These are phyloP conservation scores for Cyberlindnera saturnus DNA, from an alignment of 805 yeast genomes.

Conservation along the genomic window DNA sequence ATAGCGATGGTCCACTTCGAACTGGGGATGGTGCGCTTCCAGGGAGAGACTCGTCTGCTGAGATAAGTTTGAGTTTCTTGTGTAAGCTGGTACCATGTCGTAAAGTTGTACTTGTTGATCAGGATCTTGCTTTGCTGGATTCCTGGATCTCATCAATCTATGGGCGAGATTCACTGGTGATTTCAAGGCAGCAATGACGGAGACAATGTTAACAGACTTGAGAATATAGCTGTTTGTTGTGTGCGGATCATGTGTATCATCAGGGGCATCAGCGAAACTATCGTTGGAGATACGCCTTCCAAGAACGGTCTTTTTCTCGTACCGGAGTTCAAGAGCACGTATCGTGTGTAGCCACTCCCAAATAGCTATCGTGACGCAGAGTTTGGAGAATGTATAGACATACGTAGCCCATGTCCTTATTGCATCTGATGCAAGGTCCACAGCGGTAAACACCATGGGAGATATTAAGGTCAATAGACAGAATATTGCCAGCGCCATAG, in stretches of 20 bases:
- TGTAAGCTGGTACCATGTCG: conserved; percentile 1
- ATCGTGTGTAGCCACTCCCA: conserved; percentile 67
- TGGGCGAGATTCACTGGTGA: conserved; percentile 3
- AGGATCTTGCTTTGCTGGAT: neutral
- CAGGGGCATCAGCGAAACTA: conserved; percentile 25
- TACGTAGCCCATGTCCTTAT: conserved; percentile 45
- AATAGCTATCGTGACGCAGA: conserved; percentile 44
- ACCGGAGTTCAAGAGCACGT: conserved; percentile 39
- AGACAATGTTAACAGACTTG: conserved; percentile 15
- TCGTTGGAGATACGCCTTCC: conserved; percentile 53
- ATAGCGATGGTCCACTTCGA: conserved; percentile 22
- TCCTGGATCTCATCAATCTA: neutral
- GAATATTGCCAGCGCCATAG: conserved; percentile 44
- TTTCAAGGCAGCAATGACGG: conserved; percentile 8
- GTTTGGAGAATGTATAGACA: conserved; percentile 39
- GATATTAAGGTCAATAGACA: conserved; percentile 33
- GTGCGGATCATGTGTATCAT: conserved; percentile 4
- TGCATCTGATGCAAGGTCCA: conserved; percentile 34
- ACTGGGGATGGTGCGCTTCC: conserved; percentile 21
- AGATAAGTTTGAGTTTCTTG: conserved; percentile 6
- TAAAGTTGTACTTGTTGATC: neutral
- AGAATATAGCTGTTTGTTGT: conserved; percentile 12
- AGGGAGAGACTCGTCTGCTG: conserved; percentile 12
- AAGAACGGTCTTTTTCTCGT: conserved; percentile 51
- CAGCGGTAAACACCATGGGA: conserved; percentile 31